Evolutionary conservation across 441 rosid species (phyloP).

Genomic region (Dalechampia spathulata): DNA sequence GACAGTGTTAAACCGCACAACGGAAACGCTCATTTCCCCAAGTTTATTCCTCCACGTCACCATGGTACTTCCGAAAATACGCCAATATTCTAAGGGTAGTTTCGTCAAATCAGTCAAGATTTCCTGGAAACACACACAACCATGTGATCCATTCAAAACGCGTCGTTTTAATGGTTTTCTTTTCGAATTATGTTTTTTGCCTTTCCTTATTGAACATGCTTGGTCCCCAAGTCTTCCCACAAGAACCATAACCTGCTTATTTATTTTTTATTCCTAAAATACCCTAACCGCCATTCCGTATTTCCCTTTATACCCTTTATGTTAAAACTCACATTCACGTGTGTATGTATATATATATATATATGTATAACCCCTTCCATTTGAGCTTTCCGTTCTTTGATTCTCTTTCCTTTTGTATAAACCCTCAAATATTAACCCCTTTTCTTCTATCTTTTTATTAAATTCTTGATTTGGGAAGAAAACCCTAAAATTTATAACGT

Average conservation of each 20-base stretch:
- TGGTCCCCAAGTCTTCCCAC: conserved; percentile 24
- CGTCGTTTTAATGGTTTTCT: conserved; percentile 22
- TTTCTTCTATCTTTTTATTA: not conserved
- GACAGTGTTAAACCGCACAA: conserved; percentile 13
- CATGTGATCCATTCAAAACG: conserved; percentile 15
- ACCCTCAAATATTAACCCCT: no score
- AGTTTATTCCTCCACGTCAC: not conserved
- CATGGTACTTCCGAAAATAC: conserved; percentile 30
- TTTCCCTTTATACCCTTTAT: conserved; percentile 9
- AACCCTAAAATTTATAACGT: not conserved
- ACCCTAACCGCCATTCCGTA: conserved; percentile 20
- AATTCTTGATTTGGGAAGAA: not conserved
- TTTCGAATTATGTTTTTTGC: no score
- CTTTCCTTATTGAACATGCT: conserved; percentile 11
- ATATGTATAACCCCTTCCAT: no score
- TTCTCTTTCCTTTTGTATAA: no score
- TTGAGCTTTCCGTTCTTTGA: no score
- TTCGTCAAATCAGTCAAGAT: conserved; percentile 23
- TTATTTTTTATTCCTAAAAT: conserved; percentile 17
- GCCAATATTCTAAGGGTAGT: conserved; percentile 15
- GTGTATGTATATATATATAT: no score
- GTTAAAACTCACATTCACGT: conserved; percentile 15
- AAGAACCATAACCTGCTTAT: no score
- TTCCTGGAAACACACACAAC: conserved; percentile 27
- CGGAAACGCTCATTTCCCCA: not conserved